These are phyloP conservation scores for Cymbopogon flexuosus DNA, from an alignment of 202 grass and related monocot genomes.

Conservation along the genomic window DNA sequence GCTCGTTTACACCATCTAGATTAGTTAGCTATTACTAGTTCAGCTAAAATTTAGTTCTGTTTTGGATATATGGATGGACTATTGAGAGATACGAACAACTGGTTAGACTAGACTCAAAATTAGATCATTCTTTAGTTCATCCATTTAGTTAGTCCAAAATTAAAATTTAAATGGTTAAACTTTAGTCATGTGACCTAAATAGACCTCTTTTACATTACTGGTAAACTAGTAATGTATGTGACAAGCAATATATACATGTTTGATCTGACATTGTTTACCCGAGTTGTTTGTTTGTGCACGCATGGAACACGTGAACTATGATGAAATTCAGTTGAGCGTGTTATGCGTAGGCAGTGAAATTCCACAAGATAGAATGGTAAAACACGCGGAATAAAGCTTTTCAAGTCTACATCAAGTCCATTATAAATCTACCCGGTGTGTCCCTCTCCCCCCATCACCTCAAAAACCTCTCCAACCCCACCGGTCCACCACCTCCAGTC, in stretches of 20 bases:
- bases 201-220: not conserved
- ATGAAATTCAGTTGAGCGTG: too few relatives aligned
- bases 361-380: not conserved
- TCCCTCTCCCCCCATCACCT: constrained; percentile 34
- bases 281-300: not conserved
- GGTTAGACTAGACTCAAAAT: too few relatives aligned
- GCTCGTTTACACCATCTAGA: not conserved
- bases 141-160: not conserved
- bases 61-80: too few relatives aligned
- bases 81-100: too few relatives aligned
- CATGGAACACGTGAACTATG: not conserved
- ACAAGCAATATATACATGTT: not conserved
- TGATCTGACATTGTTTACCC: not conserved
- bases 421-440: constrained; percentile 42
- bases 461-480: constrained; percentile 54
- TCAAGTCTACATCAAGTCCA: constrained; percentile 9
- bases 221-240: not conserved
- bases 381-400: not conserved
- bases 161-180: not conserved
- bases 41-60: too few relatives aligned
- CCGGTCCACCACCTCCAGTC: constrained; percentile 16
- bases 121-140: too few relatives aligned
- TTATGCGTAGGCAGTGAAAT: not conserved
- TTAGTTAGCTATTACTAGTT: too few relatives aligned
- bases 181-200: not conserved